Evolutionary conservation across 2,329 filamentous ascomycete genomes (phyloP).

Genomic region (Pseudogymnoascus sp.): DNA sequence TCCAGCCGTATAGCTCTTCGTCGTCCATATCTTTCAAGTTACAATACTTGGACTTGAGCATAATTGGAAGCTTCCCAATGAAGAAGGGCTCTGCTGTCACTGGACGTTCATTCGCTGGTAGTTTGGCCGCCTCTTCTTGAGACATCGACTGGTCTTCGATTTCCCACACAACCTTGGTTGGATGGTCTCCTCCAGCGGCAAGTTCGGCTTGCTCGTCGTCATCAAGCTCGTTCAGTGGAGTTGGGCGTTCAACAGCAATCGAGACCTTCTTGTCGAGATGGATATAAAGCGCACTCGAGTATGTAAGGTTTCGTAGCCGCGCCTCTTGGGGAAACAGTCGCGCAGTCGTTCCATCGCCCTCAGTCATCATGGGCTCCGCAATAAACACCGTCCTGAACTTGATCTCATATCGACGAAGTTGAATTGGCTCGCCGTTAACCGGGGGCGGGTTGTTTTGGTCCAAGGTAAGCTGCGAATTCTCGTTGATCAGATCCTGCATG

Average conservation of each 20-base stretch:
- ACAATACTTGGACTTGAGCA: slow-evolving; percentile 96
- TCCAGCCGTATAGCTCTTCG: slow-evolving; percentile 79
- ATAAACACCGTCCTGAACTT: slow-evolving; percentile 88
- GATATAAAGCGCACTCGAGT: slow-evolving; percentile 84
- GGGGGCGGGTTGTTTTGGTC: slow-evolving; percentile 81
- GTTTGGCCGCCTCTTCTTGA: slow-evolving; percentile 21
- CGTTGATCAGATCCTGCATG: slow-evolving; percentile 88
- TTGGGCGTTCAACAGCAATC: slow-evolving; percentile 68
- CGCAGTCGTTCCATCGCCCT: slow-evolving; percentile 81
- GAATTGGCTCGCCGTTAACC: slow-evolving; percentile 68
- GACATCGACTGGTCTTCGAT: slow-evolving; percentile 36
- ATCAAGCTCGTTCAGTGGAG: slow-evolving; percentile 61
- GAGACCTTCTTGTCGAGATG: slow-evolving; percentile 80
- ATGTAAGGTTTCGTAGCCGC: slow-evolving; percentile 89
- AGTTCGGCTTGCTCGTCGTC: slow-evolving; percentile 52
- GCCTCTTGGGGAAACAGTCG: slow-evolving; percentile 91
- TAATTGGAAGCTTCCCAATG: slow-evolving; percentile 92
- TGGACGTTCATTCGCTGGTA: slow-evolving; percentile 25
- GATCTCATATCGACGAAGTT: slow-evolving; percentile 87
- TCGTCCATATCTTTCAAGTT: slow-evolving; percentile 78
- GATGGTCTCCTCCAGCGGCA: slow-evolving; percentile 46
- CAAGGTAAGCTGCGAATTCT: slow-evolving; percentile 84
- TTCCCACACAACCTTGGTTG: slow-evolving; percentile 53
- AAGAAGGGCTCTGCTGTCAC: slow-evolving; percentile 56
- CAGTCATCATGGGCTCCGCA: slow-evolving; percentile 81